phyloP scores from a whole-genome alignment of 2,329 filamentous ascomycete species.

The Sporothrix brunneoviolacea region DNA sequence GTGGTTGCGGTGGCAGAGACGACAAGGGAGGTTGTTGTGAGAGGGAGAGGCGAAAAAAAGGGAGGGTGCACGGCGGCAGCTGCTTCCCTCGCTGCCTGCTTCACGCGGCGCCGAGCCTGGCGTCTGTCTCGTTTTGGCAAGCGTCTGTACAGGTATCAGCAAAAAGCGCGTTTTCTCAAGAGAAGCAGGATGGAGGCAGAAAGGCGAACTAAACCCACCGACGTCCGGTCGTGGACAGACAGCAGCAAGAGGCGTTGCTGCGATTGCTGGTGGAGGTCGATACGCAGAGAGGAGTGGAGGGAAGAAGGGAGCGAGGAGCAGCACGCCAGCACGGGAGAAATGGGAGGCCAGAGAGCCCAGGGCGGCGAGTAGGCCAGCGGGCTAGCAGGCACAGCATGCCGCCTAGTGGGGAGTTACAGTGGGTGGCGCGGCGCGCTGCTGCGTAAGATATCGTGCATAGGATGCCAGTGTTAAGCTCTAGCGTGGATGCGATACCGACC shows the following conservation, averaged over 20 bases:
- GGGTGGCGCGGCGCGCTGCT: background rate
- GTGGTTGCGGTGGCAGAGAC: no score
- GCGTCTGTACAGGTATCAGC: background rate
- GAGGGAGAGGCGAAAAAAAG: background rate
- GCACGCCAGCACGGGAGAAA: conserved; percentile 2
- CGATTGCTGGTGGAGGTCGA: conserved; percentile 8
- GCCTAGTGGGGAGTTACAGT: background rate
- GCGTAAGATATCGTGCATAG: background rate
- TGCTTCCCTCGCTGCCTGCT: conserved; percentile 4
- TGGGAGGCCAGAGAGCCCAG: background rate
- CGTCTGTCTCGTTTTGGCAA: conserved; percentile 2
- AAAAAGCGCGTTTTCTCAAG: conserved; percentile 3
- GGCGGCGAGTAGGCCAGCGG: no score
- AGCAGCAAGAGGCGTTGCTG: conserved; percentile 5
- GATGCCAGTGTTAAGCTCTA: conserved; percentile 1
- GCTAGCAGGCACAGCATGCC: no score
- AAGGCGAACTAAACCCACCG: background rate
- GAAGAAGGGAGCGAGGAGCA: background rate
- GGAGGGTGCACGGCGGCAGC: background rate
- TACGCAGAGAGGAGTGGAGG: background rate
- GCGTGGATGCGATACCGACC: background rate
- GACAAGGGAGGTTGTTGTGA: background rate
- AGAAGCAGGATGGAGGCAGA: background rate
- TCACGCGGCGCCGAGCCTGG: background rate
- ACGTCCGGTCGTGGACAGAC: background rate